Conservation (phyloP, 2,329 filamentous ascomycete species). For the Plenodomus tracheiphilus region DNA sequence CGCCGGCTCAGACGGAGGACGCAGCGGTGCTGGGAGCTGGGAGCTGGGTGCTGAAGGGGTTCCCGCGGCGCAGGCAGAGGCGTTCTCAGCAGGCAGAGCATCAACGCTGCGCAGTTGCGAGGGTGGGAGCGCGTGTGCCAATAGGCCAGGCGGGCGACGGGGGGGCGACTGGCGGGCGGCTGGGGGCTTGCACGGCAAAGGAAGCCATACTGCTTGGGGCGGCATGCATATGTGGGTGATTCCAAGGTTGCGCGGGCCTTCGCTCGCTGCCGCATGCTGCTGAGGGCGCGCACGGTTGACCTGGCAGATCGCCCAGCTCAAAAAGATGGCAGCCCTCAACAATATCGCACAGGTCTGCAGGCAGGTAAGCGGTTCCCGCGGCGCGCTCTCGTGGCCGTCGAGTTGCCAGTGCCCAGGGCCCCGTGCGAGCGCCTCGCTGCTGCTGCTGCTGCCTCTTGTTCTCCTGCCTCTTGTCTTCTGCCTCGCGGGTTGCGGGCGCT, state of each 20-base stretch:
- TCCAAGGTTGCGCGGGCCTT: neutral
- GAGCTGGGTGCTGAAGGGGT: too few species aligned
- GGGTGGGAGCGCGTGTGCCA: slow-evolving; percentile 4
- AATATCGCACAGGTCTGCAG: too few species aligned
- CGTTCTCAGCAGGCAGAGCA: neutral
- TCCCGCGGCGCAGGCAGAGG: too few species aligned
- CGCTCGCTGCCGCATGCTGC: slow-evolving; percentile 2
- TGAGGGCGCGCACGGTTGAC: slow-evolving; percentile 3
- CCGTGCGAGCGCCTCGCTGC: neutral
- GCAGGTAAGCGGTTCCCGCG: too few species aligned
- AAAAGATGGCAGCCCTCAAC: slow-evolving; percentile 10
- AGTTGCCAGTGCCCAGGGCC: neutral
- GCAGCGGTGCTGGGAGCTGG: too few species aligned
- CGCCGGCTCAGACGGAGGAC: slow-evolving; percentile 14
- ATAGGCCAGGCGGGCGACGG: slow-evolving; percentile 1
- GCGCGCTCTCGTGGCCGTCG: too few species aligned
- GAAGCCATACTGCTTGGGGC: slow-evolving; percentile 10
- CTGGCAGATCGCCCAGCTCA: slow-evolving; percentile 4
- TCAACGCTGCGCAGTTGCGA: neutral
- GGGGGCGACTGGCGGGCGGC: slow-evolving; percentile 4
- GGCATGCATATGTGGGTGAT: slow-evolving; percentile 15
- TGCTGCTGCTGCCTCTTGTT: too few species aligned
- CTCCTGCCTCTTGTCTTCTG: too few species aligned
- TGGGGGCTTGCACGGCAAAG: slow-evolving; percentile 1
- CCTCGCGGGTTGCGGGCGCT: too few species aligned